Conservation (phyloP, 2,329 filamentous ascomycete genomes). For the Epichloe coenophiala region DNA sequence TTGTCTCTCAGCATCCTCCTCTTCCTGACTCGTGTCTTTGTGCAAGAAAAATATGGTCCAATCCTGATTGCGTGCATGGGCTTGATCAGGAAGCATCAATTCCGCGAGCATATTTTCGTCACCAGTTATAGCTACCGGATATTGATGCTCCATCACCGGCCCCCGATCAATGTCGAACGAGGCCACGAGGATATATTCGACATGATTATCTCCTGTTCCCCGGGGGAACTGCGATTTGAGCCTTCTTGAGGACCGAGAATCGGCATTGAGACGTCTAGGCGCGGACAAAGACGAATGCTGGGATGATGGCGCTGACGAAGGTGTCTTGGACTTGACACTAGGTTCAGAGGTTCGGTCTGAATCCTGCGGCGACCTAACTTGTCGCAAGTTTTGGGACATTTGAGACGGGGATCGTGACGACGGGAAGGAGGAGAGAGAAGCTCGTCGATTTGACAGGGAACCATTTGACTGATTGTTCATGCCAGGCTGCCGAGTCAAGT, state of each 20-base stretch:
- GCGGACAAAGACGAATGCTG: constrained; percentile 47
- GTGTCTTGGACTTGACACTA: constrained; percentile 46
- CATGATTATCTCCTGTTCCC: constrained; percentile 74
- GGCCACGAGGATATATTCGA: constrained; percentile 95
- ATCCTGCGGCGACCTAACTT: constrained; percentile 43
- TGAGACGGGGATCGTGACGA: constrained; percentile 44
- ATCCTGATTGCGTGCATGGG: constrained; percentile 86
- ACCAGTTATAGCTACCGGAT: constrained; percentile 84
- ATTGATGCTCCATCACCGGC: constrained; percentile 97
- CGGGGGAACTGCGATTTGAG: constrained; percentile 64
- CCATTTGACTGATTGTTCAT: constrained; percentile 22
- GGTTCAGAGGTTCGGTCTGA: constrained; percentile 44
- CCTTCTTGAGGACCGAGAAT: constrained; percentile 38
- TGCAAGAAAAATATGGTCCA: constrained; percentile 99
- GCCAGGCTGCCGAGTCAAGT: constrained; percentile 25
- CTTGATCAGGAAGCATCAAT: constrained; percentile 95
- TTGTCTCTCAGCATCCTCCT: constrained; percentile 59
- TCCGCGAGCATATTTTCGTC: constrained; percentile 98
- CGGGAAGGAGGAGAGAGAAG: constrained; percentile 53
- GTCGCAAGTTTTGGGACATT: constrained; percentile 40
- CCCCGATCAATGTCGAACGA: constrained; percentile 95
- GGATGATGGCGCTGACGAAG: constrained; percentile 45
- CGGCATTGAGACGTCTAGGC: constrained; percentile 35
- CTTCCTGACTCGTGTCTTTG: constrained; percentile 77
- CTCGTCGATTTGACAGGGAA: constrained; percentile 23